These are phyloP conservation scores for Sporothrix schenckii DNA, from an alignment of 2,329 filamentous ascomycete genomes.

Conservation along the genomic window DNA sequence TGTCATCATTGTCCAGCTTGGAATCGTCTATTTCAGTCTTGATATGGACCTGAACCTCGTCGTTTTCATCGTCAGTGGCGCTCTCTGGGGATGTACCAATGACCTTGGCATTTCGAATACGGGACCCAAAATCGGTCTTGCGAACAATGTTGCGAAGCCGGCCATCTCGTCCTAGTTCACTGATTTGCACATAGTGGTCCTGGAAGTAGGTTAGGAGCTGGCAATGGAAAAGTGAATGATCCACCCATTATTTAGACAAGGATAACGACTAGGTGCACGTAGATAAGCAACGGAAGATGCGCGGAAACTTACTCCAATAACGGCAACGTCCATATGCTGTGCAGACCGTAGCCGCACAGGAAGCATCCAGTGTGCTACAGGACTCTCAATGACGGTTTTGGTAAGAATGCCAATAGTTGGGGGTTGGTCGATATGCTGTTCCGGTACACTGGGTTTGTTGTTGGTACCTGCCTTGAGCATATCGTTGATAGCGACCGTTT, in stretches of 20 bases:
- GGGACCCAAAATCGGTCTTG: conserved; percentile 75
- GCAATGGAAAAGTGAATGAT: not conserved
- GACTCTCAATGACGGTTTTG: conserved; percentile 75
- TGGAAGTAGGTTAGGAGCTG: conserved; percentile 40
- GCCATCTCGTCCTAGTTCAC: conserved; percentile 69
- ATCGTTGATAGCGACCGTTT: conserved; percentile 52
- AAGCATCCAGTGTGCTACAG: conserved; percentile 74
- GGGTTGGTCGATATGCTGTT: conserved; percentile 42
- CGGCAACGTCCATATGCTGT: conserved; percentile 77
- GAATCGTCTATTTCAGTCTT: conserved; percentile 49
- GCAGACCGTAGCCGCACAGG: conserved; percentile 75
- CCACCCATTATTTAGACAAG: not conserved
- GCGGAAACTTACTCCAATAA: conserved; percentile 68
- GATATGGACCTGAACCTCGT: conserved; percentile 37
- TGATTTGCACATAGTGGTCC: conserved; percentile 80
- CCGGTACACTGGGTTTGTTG: conserved; percentile 38
- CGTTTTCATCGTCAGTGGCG: conserved; percentile 46
- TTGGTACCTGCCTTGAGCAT: conserved; percentile 46
- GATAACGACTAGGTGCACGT: not conserved
- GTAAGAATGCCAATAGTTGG: conserved; percentile 74
- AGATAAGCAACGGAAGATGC: not conserved
- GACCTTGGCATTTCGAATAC: conserved; percentile 77
- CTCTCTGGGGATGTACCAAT: conserved; percentile 60
- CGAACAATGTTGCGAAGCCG: conserved; percentile 75
- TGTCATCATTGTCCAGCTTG: conserved; percentile 5